These are phyloP conservation scores for Orbilia javanica DNA, from an alignment of 2,329 filamentous ascomycete genomes.

Conservation along the genomic window DNA sequence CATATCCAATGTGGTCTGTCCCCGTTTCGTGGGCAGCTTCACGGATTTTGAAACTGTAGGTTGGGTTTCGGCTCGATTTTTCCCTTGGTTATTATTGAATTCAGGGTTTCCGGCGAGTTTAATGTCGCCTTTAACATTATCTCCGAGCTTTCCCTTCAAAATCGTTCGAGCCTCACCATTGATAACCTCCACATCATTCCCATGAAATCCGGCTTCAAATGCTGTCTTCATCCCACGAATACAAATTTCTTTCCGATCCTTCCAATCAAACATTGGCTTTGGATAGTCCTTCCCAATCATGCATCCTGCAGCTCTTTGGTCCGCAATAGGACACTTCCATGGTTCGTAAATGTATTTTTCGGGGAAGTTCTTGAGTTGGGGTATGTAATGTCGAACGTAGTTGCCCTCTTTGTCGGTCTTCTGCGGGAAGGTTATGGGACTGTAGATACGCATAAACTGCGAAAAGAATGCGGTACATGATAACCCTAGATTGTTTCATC, in stretches of 20 bases:
- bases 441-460: conserved; percentile 79
- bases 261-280: conserved; percentile 83
- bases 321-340: conserved; percentile 77
- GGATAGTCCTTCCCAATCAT: conserved; percentile 76
- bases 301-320: conserved; percentile 78
- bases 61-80: background rate
- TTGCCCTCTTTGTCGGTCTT: conserved; percentile 79
- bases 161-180: conserved; percentile 68
- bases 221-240: conserved; percentile 78
- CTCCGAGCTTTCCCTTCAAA: conserved; percentile 61
- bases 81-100: background rate
- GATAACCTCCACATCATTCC: conserved; percentile 73
- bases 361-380: conserved; percentile 74
- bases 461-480: conserved; percentile 80
- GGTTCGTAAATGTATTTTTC: conserved; percentile 83
- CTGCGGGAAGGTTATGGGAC: conserved; percentile 77
- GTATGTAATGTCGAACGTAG: conserved; percentile 76
- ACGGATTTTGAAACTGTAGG: background rate
- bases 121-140: conserved; percentile 1
- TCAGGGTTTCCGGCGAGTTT: background rate
- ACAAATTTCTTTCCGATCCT: conserved; percentile 73
- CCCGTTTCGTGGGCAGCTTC: conserved; percentile 19
- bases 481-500: conserved; percentile 67
- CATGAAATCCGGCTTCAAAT: conserved; percentile 75
- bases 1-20: conserved; percentile 39